Conservation (phyloP, 495 filamentous ascomycete genomes). For the Amorphotheca resinae region DNA sequence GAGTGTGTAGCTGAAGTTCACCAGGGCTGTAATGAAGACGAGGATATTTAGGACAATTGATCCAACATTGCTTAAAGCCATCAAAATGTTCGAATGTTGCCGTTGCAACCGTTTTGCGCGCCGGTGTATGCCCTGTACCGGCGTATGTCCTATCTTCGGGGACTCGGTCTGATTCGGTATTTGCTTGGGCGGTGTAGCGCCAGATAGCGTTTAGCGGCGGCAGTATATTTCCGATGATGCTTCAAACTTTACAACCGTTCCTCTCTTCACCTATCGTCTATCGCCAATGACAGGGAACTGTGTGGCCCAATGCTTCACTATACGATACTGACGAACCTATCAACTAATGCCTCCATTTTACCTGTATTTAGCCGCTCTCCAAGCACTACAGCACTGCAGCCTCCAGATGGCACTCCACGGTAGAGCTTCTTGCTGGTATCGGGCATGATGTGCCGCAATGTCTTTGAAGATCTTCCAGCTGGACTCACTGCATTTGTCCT, state of each 20-base stretch:
- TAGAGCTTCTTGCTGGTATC: background rate
- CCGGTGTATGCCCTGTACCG: background rate
- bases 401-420: background rate
- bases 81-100: slow-evolving; percentile 15
- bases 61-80: slow-evolving; percentile 29
- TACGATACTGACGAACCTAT: background rate
- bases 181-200: too few relatives aligned
- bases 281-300: background rate
- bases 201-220: too few relatives aligned
- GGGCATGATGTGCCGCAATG: slow-evolving; percentile 4
- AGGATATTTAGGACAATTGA: slow-evolving; percentile 26
- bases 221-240: background rate
- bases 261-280: background rate
- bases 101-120: too few relatives aligned
- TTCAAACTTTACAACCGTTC: background rate
- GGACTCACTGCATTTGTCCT: slow-evolving; percentile 2
- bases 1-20: slow-evolving; percentile 27
- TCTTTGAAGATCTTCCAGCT: slow-evolving; percentile 5
- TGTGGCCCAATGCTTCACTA: background rate
- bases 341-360: background rate
- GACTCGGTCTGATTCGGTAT: background rate
- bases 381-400: background rate
- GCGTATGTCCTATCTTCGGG: background rate
- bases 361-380: background rate
- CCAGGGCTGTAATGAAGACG: slow-evolving; percentile 28